Base-by-base conservation (phyloP, 2,329 filamentous ascomycete genomes). In the Cladosporium oxysporum region DNA sequence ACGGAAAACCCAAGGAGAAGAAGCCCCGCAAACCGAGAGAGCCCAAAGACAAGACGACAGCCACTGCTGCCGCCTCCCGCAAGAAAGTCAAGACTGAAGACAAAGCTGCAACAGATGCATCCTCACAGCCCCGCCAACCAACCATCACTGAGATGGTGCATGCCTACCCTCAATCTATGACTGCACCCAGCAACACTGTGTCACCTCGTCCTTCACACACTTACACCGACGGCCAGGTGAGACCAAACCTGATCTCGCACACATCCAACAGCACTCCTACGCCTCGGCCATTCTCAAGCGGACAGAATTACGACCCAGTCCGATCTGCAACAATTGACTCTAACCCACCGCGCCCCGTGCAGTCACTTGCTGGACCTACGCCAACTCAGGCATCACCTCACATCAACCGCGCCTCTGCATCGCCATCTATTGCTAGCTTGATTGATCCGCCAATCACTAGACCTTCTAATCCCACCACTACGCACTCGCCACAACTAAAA, bases 291-390 rank as follows among this genome's bases (percentile, higher is more conserved):
- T 77, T 90, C 59, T 88, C 89, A 16, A 91, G 90, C 73, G 90
- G 92, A 52, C 91, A 92, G 74, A 92, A 90, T 73, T 97, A 95
- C 79, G 93, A 97, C 77, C 93, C 93, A 0, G 92, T 97, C 69
- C 90, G 64, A 23, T 69, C 69, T n/a, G 91, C 86, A 2, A 87
- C 89, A 75, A 73, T 73, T 55, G 76, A 75, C 18, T 66, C 71
- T 29, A 68, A 69, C 26, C 72, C 70, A 21, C 69, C 71, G 37
- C 72, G 69, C 29, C 55, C 69, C 11, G 61, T 67, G 41, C 67
- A 66, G n/a, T 66, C 69, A 44, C 37, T 66, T 28, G 71, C 70
- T 65, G 69, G 70, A 62, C 52, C 62, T 65, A 70, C 68, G 63
- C 79, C 68, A 68, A 76, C 71, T 73, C 80, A 73, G 74, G 65